Conservation (phyloP, 2,329 filamentous ascomycete genomes). For the Daldinia sp. region DNA sequence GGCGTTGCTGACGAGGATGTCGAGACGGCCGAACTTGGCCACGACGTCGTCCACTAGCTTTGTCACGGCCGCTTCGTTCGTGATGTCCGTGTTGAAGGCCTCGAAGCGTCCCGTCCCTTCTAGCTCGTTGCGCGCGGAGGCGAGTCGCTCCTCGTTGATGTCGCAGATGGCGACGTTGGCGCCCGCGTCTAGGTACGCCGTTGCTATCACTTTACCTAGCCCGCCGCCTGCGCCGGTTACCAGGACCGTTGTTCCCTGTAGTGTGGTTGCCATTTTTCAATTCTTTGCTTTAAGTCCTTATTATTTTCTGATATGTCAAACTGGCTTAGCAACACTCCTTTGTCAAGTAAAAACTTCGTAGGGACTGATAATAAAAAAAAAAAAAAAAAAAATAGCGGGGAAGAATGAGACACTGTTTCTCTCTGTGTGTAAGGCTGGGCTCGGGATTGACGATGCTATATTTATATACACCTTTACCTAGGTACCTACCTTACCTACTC, state of each 20-base stretch:
- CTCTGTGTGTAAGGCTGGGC: neutral
- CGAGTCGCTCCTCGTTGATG: constrained; percentile 44
- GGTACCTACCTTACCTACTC: neutral
- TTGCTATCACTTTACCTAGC: constrained; percentile 51
- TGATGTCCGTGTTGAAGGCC: constrained; percentile 48
- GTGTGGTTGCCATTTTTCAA: constrained; percentile 31
- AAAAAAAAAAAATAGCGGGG: neutral
- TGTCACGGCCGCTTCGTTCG: constrained; percentile 49
- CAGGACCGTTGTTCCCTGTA: constrained; percentile 49
- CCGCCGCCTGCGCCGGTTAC: constrained; percentile 53
- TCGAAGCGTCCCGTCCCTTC: constrained; percentile 44
- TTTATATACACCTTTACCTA: neutral
- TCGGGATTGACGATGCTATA: neutral
- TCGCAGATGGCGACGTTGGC: constrained; percentile 54
- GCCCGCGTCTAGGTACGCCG: constrained; percentile 49
- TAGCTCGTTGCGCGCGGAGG: constrained; percentile 24
- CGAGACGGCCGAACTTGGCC: constrained; percentile 33
- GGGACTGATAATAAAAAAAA: neutral
- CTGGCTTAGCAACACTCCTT: neutral
- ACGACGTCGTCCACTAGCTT: constrained; percentile 46
- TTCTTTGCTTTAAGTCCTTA: neutral
- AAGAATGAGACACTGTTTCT: neutral
- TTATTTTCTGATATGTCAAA: neutral
- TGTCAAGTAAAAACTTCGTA: neutral
- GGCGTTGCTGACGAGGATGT: constrained; percentile 39